Evolutionary conservation across 164 flowering plant species (phyloP), one percentile per base, ranked within the genome.

Genomic region (Liquidambar formosana): DNA sequence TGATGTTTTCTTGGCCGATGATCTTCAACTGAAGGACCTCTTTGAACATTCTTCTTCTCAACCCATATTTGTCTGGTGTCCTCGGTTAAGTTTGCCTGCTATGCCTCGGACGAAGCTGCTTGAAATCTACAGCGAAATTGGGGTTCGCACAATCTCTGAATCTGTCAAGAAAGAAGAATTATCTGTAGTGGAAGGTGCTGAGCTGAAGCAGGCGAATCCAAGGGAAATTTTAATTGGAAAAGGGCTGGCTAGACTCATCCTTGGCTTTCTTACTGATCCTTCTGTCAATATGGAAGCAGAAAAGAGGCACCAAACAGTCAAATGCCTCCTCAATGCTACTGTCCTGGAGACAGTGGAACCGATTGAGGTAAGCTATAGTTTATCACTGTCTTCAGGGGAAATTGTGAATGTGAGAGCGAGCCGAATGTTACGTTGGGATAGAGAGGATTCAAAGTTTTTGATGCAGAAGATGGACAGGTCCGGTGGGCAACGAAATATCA

Each of bases 1-100:
- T n/a, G n/a, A n/a, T n/a, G n/a, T n/a, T n/a, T n/a, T n/a, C n/a
- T n/a, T n/a, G n/a, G n/a, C n/a, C n/a, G n/a, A n/a, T n/a, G n/a
- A n/a, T n/a, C n/a, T 90, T 48, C 81, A 59, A 12, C 71, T 90
- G 74, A 83, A 85, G 76, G 83, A 81, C 69, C 76, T 83, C 15
- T 80, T 88, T 57, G 73, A 71, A 18, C 49, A 71, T 58, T 65
- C 77, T 52, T 81, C 82, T 33, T 10, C 78, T 9, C 72, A 57
- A 6, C 80, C 89, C 0, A 12, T 88, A n/a, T 86, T 86, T 51
- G 85, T 84, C 18, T 90, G 96, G 96, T 80, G 74, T 74, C 91
- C 96, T 51, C 78, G 66, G 65, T 75, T 69, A 21, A 81, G 78
- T 68, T 57, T 63, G 60, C 77, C 77, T 51, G 65, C 76, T 16